Evolutionary conservation across 1,139 yeast genomes (phyloP).

Genomic region (Geotrichum cucujoidarum): DNA sequence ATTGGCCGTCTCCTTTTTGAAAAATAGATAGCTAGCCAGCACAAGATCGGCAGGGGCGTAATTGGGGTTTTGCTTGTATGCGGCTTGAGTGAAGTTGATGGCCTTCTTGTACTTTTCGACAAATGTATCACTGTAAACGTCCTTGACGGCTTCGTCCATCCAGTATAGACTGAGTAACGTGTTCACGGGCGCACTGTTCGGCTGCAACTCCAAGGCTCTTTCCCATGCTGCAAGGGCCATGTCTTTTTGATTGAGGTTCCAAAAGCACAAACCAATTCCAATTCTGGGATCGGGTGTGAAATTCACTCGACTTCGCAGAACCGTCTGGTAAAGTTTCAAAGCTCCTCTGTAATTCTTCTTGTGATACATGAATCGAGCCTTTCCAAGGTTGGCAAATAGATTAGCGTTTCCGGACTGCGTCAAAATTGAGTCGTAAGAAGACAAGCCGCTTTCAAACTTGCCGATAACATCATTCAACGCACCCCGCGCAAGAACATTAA

Average conservation of each 20-base stretch:
- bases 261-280: slow-evolving; percentile 91
- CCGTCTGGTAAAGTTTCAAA: slow-evolving; percentile 76
- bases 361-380: slow-evolving; percentile 73
- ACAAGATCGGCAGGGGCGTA: slow-evolving; percentile 45
- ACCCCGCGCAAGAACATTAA: slow-evolving; percentile 58
- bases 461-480: slow-evolving; percentile 52
- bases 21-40: slow-evolving; percentile 52
- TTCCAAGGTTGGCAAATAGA: slow-evolving; percentile 74
- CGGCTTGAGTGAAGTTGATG: slow-evolving; percentile 37
- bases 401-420: slow-evolving; percentile 45
- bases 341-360: slow-evolving; percentile 72
- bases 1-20: slow-evolving; percentile 52
- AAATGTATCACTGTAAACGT: slow-evolving; percentile 29
- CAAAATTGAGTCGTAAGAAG: slow-evolving; percentile 42
- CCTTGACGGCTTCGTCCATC: slow-evolving; percentile 44
- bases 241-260: slow-evolving; percentile 74
- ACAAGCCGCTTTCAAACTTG: slow-evolving; percentile 54
- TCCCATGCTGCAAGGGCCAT: slow-evolving; percentile 83
- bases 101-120: slow-evolving; percentile 36
- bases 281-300: slow-evolving; percentile 86
- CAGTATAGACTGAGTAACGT: slow-evolving; percentile 63
- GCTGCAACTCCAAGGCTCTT: slow-evolving; percentile 65
- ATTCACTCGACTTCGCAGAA: slow-evolving; percentile 65
- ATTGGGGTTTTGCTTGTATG: slow-evolving; percentile 34
- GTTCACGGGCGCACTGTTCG: slow-evolving; percentile 56